These are phyloP conservation scores for Coemansia sp. DNA, from an alignment of 192 early-diverging fungal species.

Conservation along the genomic window DNA sequence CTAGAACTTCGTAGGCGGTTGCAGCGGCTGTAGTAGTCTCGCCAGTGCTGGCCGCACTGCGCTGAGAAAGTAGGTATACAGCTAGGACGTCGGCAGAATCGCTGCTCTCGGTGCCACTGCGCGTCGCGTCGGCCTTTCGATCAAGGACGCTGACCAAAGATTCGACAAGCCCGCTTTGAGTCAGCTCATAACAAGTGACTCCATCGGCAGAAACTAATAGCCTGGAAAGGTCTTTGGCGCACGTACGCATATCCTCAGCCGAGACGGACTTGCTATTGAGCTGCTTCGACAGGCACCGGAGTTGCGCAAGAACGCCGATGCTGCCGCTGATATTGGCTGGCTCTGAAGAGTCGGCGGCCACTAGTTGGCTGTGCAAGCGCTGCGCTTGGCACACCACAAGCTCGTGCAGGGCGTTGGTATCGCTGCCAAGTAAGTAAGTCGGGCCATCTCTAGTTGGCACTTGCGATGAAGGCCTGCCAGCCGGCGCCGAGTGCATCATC, in stretches of 20 bases:
- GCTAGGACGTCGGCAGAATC: not conserved
- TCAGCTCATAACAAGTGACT: conserved; percentile 77
- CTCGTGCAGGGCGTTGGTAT: not conserved
- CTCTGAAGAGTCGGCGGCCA: not conserved
- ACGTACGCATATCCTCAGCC: not conserved
- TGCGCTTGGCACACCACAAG: conserved; percentile 19
- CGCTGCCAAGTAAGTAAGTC: not conserved
- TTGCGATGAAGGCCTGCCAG: not conserved
- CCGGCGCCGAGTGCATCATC: not conserved
- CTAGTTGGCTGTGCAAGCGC: conserved; percentile 7
- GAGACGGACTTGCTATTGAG: not conserved
- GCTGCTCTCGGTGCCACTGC: conserved; percentile 23
- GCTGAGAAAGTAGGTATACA: not conserved
- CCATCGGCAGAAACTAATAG: conserved; percentile 36
- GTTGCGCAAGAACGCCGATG: not conserved
- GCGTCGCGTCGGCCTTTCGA: not conserved
- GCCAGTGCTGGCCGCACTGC: not conserved
- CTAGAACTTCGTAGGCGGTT: conserved; percentile 57
- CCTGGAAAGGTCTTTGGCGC: conserved; percentile 1
- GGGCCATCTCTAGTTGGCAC: not conserved
- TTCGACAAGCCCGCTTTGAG: conserved; percentile 72
- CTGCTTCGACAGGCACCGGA: conserved; percentile 16
- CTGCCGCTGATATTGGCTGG: not conserved
- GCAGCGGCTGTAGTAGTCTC: not conserved
- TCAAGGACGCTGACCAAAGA: conserved; percentile 38